Conservation (phyloP, 2,329 filamentous ascomycete genomes). For the Cucurbitaria berberidis region DNA sequence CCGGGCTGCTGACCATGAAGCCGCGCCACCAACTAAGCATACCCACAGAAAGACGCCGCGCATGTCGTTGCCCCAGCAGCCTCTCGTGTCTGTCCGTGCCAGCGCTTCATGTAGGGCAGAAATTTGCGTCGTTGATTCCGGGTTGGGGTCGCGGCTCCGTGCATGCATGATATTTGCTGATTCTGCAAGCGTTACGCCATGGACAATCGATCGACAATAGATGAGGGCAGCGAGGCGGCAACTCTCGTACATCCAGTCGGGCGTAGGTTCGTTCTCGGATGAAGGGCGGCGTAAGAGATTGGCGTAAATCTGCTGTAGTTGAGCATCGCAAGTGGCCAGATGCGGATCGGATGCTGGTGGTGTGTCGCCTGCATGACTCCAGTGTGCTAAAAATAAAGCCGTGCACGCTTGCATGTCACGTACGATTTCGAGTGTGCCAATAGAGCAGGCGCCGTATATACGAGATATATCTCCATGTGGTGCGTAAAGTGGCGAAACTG, state of each 20-base stretch:
- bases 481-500: constrained; percentile 33
- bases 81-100: constrained; percentile 26
- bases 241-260: constrained; percentile 42
- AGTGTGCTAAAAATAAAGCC: constrained; percentile 24
- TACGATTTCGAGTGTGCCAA: constrained; percentile 29
- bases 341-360: constrained; percentile 12
- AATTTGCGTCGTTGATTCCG: constrained; percentile 19
- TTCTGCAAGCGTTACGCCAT: constrained; percentile 30
- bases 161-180: constrained; percentile 28
- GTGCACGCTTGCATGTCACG: constrained; percentile 37
- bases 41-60: constrained; percentile 42
- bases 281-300: constrained; percentile 25
- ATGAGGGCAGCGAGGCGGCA: constrained; percentile 41
- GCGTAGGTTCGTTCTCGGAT: constrained; percentile 11
- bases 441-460: constrained; percentile 27
- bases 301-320: constrained; percentile 34
- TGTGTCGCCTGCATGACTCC: constrained; percentile 17
- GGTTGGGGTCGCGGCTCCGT: constrained; percentile 8
- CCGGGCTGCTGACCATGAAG: constrained; percentile 24
- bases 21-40: constrained; percentile 38
- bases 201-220: constrained; percentile 39
- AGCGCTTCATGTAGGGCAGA: constrained; percentile 34
- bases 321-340: constrained; percentile 25
- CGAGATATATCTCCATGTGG: constrained; percentile 21
- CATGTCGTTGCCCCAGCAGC: constrained; percentile 33